A percentile compares a stretch with the other conserved stretches of the same genome.
These are phyloP conservation scores for Sclerotinia borealis DNA, from an alignment of 2,329 filamentous ascomycete species.

Conservation along the genomic window DNA sequence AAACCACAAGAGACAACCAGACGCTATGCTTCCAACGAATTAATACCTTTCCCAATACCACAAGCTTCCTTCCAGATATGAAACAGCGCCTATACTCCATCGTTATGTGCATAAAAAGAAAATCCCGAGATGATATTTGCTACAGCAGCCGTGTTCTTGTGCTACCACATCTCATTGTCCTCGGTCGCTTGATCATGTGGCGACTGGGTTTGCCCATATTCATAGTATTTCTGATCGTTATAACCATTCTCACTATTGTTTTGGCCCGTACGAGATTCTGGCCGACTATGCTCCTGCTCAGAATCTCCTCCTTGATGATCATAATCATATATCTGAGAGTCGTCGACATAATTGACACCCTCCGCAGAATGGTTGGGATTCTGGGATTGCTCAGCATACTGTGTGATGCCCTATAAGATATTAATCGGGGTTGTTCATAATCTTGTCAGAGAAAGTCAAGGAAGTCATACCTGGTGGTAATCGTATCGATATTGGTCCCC, in stretches of 20 bases:
- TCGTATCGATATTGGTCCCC: slow-evolving; percentile 33
- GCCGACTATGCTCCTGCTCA: slow-evolving; percentile 26
- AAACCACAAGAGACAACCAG: slow-evolving; percentile 20
- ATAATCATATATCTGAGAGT: slow-evolving; percentile 47
- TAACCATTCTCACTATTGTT: slow-evolving; percentile 30
- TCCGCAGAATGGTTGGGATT: slow-evolving; percentile 31
- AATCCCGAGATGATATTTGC: not conserved
- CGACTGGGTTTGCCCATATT: slow-evolving; percentile 20
- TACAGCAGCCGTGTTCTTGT: not conserved
- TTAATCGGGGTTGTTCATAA: slow-evolving; percentile 12
- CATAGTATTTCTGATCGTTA: slow-evolving; percentile 30
- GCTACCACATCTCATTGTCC: slow-evolving; percentile 33
- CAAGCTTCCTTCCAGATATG: slow-evolving; percentile 17
- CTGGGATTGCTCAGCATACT: slow-evolving; percentile 32
- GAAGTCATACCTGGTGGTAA: slow-evolving; percentile 32
- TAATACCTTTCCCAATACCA: slow-evolving; percentile 18
- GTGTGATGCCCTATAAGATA: slow-evolving; percentile 29
- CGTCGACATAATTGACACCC: slow-evolving; percentile 40
- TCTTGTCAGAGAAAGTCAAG: not conserved
- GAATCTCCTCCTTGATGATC: slow-evolving; percentile 37
- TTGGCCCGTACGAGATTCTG: slow-evolving; percentile 32
- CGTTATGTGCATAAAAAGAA: slow-evolving; percentile 30
- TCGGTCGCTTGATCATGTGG: slow-evolving; percentile 21
- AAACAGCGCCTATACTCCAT: slow-evolving; percentile 31
- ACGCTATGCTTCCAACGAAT: slow-evolving; percentile 32